Percentiles rank a stretch among this genome's conserved stretches.
These are phyloP conservation scores for Porphyrellus cyaneotinctus DNA, from an alignment of 768 basidiomycete species.

Conservation along the genomic window DNA sequence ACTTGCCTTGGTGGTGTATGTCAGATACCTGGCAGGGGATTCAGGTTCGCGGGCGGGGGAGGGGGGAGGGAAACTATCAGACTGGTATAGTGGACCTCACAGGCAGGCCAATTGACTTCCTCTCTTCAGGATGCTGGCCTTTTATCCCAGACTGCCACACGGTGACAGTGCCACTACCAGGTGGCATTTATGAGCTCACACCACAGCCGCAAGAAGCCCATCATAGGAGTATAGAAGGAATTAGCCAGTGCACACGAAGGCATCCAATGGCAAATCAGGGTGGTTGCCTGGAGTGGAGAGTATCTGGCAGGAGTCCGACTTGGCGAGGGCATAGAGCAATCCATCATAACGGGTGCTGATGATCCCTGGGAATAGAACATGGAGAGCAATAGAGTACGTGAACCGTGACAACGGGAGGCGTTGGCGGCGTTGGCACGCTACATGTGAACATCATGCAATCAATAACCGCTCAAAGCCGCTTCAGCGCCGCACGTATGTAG, in stretches of 20 bases:
- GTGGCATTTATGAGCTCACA: constrained; percentile 17
- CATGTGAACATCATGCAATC: constrained; percentile 3
- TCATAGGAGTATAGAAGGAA: constrained; percentile 13
- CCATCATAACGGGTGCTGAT: not conserved
- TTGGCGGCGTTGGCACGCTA: not conserved
- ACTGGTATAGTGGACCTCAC: constrained; percentile 9
- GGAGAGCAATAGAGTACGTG: not conserved
- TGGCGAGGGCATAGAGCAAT: not conserved
- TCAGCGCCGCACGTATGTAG: constrained; percentile 9
- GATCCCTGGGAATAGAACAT: not conserved
- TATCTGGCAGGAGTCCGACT: not conserved
- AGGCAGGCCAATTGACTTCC: constrained; percentile 4
- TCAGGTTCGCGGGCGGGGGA: not conserved
- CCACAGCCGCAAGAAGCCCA: constrained; percentile 26
- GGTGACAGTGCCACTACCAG: constrained; percentile 26
- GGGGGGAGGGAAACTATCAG: constrained; percentile 2
- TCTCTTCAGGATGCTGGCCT: constrained; percentile 1
- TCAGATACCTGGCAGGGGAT: not conserved
- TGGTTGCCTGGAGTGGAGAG: not conserved
- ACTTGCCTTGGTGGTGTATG: not conserved
- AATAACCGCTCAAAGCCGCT: constrained; percentile 17
- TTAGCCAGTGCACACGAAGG: constrained; percentile 3
- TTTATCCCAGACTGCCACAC: constrained; percentile 27
- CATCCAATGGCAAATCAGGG: constrained; percentile 11
- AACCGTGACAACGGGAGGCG: no score